Evolutionary conservation across 306 rosid species (phyloP).

Genomic region (Mucuna pruriens): DNA sequence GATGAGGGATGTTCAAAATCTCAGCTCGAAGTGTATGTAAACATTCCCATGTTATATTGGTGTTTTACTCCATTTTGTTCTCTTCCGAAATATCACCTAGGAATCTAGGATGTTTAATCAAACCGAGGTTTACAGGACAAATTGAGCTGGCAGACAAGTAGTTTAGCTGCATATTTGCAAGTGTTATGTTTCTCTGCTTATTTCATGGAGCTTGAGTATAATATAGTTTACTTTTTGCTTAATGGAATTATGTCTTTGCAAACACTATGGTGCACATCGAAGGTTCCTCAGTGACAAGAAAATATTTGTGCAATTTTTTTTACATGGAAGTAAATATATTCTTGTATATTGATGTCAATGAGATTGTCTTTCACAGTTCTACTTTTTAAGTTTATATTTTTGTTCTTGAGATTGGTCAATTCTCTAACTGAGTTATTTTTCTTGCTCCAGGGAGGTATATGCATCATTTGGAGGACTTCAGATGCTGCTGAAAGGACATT

Average conservation of each 20-base stretch:
- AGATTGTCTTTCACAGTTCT: neutral
- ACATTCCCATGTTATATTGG: constrained; percentile 9
- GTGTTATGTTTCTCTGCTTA: neutral
- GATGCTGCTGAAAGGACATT: constrained; percentile 78
- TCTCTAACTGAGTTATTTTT: constrained; percentile 23
- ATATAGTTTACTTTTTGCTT: neutral
- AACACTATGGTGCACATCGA: neutral
- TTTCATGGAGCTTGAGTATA: neutral
- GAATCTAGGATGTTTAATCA: neutral
- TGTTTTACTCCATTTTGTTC: constrained; percentile 12
- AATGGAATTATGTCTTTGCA: neutral
- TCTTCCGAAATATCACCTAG: neutral
- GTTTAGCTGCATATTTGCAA: neutral
- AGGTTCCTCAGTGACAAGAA: neutral
- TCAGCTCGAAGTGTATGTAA: constrained; percentile 66
- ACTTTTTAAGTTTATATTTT: neutral
- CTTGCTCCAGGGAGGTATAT: constrained; percentile 67
- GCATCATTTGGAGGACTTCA: constrained; percentile 92
- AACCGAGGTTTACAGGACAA: neutral
- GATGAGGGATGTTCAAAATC: constrained; percentile 55
- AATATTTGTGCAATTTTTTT: neutral
- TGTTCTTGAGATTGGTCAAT: neutral
- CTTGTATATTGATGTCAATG: neutral
- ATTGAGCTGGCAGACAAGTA: neutral
- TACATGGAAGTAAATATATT: neutral